Conservation (phyloP, 306 rosid genomes). For the Citrullus amarus region DNA sequence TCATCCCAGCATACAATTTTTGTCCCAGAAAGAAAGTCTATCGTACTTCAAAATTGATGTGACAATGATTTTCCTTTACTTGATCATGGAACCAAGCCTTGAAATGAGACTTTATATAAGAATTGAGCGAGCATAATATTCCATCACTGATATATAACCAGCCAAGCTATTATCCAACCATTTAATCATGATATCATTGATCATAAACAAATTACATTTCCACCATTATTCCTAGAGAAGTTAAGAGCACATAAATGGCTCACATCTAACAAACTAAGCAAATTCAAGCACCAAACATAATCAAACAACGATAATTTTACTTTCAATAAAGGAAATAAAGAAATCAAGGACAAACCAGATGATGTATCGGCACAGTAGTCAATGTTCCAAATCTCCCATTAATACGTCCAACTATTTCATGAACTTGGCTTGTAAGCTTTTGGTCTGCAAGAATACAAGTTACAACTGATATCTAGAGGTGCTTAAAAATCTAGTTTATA, state of each 20-base stretch:
- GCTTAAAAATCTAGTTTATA: neutral
- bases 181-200: neutral
- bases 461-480: conserved; percentile 4
- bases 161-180: neutral
- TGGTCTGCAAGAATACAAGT: conserved; percentile 57
- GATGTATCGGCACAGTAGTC: conserved; percentile 84
- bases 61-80: neutral
- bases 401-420: conserved; percentile 91
- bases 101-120: neutral
- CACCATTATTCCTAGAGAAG: neutral
- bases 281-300: neutral
- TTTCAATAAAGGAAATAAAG: neutral
- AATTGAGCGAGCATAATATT: neutral
- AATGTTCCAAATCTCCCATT: conserved; percentile 80
- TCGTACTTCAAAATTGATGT: neutral
- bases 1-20: neutral
- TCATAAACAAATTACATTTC: neutral
- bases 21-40: neutral
- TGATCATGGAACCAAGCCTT: neutral
- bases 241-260: neutral
- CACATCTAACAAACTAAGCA: neutral
- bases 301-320: neutral
- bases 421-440: conserved; percentile 90
- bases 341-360: conserved; percentile 42
- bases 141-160: neutral